These are phyloP conservation scores for Cutaneotrichosporon sp. DNA, from an alignment of 1,284 basidiomycete genomes.

Conservation along the genomic window DNA sequence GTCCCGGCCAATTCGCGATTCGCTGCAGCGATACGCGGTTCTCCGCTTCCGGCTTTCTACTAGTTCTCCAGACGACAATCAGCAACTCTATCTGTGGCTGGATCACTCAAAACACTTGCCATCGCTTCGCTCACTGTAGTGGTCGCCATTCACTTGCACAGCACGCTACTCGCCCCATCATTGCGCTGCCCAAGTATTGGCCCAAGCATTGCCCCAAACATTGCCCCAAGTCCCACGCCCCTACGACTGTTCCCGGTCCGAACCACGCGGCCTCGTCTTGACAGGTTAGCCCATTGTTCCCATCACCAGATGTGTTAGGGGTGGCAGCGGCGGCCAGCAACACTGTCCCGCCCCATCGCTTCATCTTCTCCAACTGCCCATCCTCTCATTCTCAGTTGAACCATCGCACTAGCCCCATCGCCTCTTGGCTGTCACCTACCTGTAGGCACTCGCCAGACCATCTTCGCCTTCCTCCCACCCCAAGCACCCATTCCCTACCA, in stretches of 20 bases:
- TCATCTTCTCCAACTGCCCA: background rate
- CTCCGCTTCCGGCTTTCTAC: background rate
- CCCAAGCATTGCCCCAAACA: background rate
- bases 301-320: constrained; percentile 5
- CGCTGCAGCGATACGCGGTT: background rate
- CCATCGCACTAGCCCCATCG: background rate
- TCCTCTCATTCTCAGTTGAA: background rate
- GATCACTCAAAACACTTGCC: background rate
- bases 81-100: background rate
- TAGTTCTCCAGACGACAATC: background rate
- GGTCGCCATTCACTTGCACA: background rate
- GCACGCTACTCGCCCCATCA: background rate
- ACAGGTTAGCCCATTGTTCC: constrained; percentile 6
- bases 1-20: background rate
- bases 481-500: constrained; percentile 6
- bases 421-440: background rate
- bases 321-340: constrained; percentile 5
- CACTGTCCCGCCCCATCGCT: constrained; percentile 4
- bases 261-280: constrained; percentile 2
- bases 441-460: background rate
- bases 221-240: background rate
- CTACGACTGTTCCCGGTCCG: background rate
- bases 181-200: no score
- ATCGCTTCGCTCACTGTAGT: background rate
- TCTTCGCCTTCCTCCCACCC: background rate